Evolutionary conservation across 2,329 filamentous ascomycete genomes (phyloP).

Genomic region (Trichoderma sp.): DNA sequence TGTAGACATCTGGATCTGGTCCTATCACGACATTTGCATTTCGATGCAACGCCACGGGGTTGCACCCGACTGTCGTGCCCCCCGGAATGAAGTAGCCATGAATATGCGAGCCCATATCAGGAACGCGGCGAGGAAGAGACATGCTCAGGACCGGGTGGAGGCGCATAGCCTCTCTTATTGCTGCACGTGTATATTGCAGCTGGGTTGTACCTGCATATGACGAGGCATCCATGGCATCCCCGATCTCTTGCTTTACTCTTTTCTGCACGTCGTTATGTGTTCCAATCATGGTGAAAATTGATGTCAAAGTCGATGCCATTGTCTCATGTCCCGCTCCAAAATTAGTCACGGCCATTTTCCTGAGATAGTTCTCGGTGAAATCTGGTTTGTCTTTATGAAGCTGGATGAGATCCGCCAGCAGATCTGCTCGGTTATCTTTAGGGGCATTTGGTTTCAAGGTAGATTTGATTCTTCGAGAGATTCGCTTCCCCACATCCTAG

Average conservation of each 20-base stretch:
- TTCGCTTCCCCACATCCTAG: conserved; percentile 37
- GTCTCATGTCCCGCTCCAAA: conserved; percentile 57
- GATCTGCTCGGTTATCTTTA: conserved; percentile 38
- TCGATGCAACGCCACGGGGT: conserved; percentile 49
- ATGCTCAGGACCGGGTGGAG: conserved; percentile 52
- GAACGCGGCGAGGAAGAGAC: conserved; percentile 48
- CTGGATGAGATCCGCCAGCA: conserved; percentile 47
- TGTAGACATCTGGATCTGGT: conserved; percentile 41
- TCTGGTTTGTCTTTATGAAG: conserved; percentile 45
- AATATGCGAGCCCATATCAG: conserved; percentile 36
- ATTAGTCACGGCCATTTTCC: conserved; percentile 53
- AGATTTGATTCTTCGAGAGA: conserved; percentile 36
- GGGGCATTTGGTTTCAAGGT: conserved; percentile 29
- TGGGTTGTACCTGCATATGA: conserved; percentile 27
- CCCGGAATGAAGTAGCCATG: conserved; percentile 43
- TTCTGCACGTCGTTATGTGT: conserved; percentile 36
- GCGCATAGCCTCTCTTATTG: conserved; percentile 51
- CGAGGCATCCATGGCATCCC: conserved; percentile 13
- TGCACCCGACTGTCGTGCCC: conserved; percentile 51
- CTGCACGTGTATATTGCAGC: conserved; percentile 42
- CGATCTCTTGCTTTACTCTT: conserved; percentile 36
- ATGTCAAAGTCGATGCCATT: conserved; percentile 51
- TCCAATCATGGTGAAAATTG: conserved; percentile 47
- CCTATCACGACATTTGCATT: conserved; percentile 49
- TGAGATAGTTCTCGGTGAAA: conserved; percentile 48